Base-by-base conservation (phyloP, 2,329 filamentous ascomycete genomes). In the Clarireedia sp. region DNA sequence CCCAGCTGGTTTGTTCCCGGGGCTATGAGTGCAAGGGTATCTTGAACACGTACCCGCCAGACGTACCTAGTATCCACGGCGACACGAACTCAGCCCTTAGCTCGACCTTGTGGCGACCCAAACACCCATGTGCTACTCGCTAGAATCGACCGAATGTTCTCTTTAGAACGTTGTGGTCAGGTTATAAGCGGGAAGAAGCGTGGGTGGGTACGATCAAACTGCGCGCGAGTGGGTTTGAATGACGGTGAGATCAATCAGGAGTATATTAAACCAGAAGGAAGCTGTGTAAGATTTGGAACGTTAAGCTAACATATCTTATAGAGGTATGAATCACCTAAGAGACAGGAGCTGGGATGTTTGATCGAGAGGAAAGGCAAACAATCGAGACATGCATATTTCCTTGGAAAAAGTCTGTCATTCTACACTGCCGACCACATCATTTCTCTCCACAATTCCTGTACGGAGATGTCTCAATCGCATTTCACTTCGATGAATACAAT, bases 101-200 rank as follows among this genome's bases (percentile, higher is more conserved):
- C 44, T 37, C 45, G 45, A 43, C 48, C 26, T 51, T 38, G 53
- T 64, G 63, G 58, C 59, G 60, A 60, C 57, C 57, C 60, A 61
- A 41, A 58, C 54, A 46, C 37, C 48, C 59, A 29, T 44, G 59
- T 60, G 36, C 59, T 46, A 63, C 61, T 66, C 59, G 62, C 57
- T 49, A 57, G 58, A 55, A 50, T 26, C 53, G 53, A 55, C 53
- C 52, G 40, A 55, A 55, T 46, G 53, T 51, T 55, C 47, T 55
- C 33, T 55, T 45, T 49, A 37, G 38, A 45, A 51, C 48, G 48
- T 24, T 41, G 44, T 19, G 37, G n/a, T 49, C 21, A 36, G 52
- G 49, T 33, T 54, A 46, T 43, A 46, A 54, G 48, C 52, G 52
- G 52, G 24, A 44, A 41, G 52, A 36, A 19, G 37, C 46, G 14